Conservation (phyloP, 768 basidiomycete species). For the Tubosaeta sp. region DNA sequence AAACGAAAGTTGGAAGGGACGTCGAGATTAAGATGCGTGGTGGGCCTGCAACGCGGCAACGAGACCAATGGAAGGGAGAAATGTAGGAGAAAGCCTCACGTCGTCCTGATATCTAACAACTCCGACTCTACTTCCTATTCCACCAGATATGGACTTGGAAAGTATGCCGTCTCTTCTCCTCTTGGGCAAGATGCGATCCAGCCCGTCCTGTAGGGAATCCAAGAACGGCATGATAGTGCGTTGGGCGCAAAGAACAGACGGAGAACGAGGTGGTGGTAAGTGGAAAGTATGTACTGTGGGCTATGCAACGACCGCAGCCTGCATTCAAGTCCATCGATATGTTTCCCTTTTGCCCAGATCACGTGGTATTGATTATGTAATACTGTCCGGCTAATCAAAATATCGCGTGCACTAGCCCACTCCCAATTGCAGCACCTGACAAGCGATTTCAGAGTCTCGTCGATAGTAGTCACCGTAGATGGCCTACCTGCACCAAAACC, state of each 20-base stretch:
- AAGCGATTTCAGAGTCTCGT: neutral
- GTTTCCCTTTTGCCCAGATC: constrained; percentile 7
- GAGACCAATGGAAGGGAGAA: neutral
- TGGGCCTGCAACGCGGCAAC: constrained; percentile 16
- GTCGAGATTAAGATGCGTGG: constrained; percentile 21
- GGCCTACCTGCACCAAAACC: constrained; percentile 71
- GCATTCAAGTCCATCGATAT: too few relatives aligned
- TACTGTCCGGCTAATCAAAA: constrained; percentile 30
- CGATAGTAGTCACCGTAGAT: neutral
- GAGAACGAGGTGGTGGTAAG: neutral
- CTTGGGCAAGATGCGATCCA: constrained; percentile 29
- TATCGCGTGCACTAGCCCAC: constrained; percentile 46
- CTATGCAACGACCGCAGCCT: constrained; percentile 5
- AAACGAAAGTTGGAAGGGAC: constrained; percentile 18
- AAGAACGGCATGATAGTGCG: constrained; percentile 23
- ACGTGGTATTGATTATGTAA: constrained; percentile 27
- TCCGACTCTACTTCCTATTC: constrained; percentile 57
- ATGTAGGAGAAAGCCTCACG: constrained; percentile 42
- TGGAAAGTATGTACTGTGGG: constrained; percentile 11
- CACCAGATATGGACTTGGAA: constrained; percentile 42
- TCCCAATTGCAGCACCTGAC: constrained; percentile 48
- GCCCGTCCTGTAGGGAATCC: constrained; percentile 26
- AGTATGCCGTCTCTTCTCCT: constrained; percentile 9
- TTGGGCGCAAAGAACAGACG: neutral
- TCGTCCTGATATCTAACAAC: constrained; percentile 66